These are phyloP conservation scores for Astrothelium macrocarpum DNA, from an alignment of 495 filamentous ascomycete species.

Conservation along the genomic window DNA sequence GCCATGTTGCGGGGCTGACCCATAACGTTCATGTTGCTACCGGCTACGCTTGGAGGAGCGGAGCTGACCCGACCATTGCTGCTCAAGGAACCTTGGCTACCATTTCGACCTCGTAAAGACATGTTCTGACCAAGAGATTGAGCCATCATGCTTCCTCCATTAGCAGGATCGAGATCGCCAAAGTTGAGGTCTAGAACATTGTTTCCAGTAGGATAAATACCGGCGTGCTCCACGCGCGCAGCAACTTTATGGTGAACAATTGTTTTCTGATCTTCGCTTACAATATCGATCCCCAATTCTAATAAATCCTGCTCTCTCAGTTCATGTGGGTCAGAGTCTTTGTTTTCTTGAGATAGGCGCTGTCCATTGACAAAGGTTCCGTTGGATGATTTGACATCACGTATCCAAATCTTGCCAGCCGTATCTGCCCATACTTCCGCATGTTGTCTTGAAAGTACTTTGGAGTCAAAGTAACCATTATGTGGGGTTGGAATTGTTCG, in stretches of 20 bases:
- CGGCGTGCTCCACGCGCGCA: conserved; percentile 90
- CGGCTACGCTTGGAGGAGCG: conserved; percentile 36
- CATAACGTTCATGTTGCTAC: conserved; percentile 45
- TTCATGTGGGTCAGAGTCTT: conserved; percentile 90
- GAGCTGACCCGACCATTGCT: conserved; percentile 41
- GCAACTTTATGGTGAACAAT: conserved; percentile 97
- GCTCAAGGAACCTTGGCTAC: conserved; percentile 59
- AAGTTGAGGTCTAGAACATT: conserved; percentile 82
- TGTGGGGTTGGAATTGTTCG: conserved; percentile 82
- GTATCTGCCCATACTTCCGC: conserved; percentile 92
- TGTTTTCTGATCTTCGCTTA: conserved; percentile 95
- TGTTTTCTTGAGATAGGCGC: conserved; percentile 80
- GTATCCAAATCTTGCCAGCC: conserved; percentile 85
- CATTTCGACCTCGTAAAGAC: conserved; percentile 50
- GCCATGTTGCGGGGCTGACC: conserved; percentile 61
- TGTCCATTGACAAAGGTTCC: conserved; percentile 96
- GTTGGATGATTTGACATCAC: conserved; percentile 96
- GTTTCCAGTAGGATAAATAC: conserved; percentile 54
- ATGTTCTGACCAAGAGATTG: conserved; percentile 45
- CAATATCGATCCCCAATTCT: conserved; percentile 94
- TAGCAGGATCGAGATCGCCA: conserved; percentile 68
- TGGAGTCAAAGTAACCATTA: conserved; percentile 96
- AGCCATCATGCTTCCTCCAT: conserved; percentile 58
- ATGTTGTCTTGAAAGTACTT: conserved; percentile 91
- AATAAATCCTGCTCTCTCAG: conserved; percentile 78